Evolutionary conservation across 192 early-diverging fungal genomes (phyloP).

Genomic region (Linnemannia schmuckeri): DNA sequence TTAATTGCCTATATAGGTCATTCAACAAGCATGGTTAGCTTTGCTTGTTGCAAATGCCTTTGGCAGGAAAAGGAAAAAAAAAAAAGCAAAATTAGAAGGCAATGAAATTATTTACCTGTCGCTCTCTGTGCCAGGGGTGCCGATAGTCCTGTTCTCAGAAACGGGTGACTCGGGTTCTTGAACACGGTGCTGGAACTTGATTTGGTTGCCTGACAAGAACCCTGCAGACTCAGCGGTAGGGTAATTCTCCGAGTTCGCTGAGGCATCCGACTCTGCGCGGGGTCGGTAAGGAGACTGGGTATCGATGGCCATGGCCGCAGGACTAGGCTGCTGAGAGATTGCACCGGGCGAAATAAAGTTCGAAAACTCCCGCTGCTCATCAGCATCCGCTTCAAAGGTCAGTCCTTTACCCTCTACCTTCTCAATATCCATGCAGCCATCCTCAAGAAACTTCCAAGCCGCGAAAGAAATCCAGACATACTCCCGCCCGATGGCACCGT

Average conservation of each 20-base stretch:
- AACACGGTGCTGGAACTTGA: slow-evolving; percentile 9
- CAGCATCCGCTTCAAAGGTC: slow-evolving; percentile 50
- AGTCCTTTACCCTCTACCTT: slow-evolving; percentile 62
- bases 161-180: slow-evolving; percentile 20
- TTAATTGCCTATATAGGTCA: slow-evolving; percentile 28
- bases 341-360: slow-evolving; percentile 14
- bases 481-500: slow-evolving; percentile 68
- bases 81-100: background rate
- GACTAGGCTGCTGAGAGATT: background rate
- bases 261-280: slow-evolving; percentile 35
- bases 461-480: slow-evolving; percentile 73
- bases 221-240: slow-evolving; percentile 8
- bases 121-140: slow-evolving; percentile 24
- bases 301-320: background rate
- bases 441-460: slow-evolving; percentile 75
- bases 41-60: background rate
- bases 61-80: background rate
- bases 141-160: slow-evolving; percentile 45
- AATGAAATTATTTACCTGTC: slow-evolving; percentile 24
- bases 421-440: slow-evolving; percentile 70
- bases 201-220: slow-evolving; percentile 14
- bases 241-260: slow-evolving; percentile 31
- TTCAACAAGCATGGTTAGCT: background rate
- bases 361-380: slow-evolving; percentile 45
- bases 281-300: slow-evolving; percentile 16